These are phyloP conservation scores for Penicillium daleae DNA, from an alignment of 495 filamentous ascomycete species.

Conservation along the genomic window DNA sequence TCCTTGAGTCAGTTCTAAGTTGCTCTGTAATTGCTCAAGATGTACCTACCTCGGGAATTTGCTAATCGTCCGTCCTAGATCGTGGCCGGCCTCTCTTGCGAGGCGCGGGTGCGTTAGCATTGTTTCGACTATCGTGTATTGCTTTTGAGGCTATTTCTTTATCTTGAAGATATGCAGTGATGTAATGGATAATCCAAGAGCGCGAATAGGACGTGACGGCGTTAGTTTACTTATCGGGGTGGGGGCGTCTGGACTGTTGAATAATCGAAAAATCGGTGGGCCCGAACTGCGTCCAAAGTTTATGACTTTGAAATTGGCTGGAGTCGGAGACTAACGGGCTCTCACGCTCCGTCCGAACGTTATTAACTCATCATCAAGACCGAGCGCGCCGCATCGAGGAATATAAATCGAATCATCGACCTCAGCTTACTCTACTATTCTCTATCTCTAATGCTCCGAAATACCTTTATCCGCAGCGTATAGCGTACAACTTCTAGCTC, in stretches of 20 bases:
- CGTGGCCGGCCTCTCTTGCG: conserved; percentile 36
- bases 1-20: not conserved
- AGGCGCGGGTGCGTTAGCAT: conserved; percentile 12
- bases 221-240: conserved; percentile 22
- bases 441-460: not conserved
- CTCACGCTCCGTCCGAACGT: not conserved
- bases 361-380: not conserved
- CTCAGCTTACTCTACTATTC: not conserved
- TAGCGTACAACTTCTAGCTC: conserved; percentile 25
- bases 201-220: not conserved
- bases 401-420: not conserved
- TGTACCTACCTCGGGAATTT: conserved; percentile 33
- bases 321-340: too few species aligned
- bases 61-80: conserved; percentile 26
- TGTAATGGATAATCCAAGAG: conserved; percentile 11
- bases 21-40: not conserved
- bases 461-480: not conserved
- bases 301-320: too few species aligned
- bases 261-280: conserved; percentile 17
- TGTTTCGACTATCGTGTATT: conserved; percentile 17
- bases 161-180: not conserved
- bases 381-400: not conserved
- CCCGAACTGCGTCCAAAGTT: not conserved
- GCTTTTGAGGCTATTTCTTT: not conserved
- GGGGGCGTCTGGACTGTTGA: conserved; percentile 22